phyloP scores from a whole-genome alignment of 306 rosid genomes.

The Lathyrus tuberosus region DNA sequence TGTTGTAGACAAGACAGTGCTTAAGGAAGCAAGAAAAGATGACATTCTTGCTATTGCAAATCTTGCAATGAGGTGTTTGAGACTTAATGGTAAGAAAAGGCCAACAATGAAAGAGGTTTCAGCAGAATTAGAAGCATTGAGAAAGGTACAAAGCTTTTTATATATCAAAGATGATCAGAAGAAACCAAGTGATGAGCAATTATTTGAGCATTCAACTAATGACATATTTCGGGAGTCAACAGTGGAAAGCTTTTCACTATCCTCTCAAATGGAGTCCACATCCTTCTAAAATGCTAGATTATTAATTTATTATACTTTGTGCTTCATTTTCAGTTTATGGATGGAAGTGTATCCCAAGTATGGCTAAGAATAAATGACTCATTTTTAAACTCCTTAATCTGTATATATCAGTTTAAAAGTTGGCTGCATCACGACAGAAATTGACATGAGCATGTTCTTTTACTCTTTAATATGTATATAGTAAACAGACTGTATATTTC shows the following conservation, averaged over 20 bases:
- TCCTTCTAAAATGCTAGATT: conserved; percentile 21
- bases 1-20: too few relatives aligned
- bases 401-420: too few relatives aligned
- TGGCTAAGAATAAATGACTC: too few relatives aligned
- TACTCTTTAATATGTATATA: too few relatives aligned
- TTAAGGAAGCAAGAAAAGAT: too few relatives aligned
- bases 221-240: background rate
- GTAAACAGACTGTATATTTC: too few relatives aligned
- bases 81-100: conserved; percentile 48
- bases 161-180: conserved; percentile 25
- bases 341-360: too few relatives aligned
- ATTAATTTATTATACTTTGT: background rate
- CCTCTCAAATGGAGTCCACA: conserved; percentile 37
- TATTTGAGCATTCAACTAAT: background rate
- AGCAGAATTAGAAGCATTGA: conserved; percentile 45
- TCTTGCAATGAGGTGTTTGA: conserved; percentile 51
- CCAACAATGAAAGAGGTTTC: conserved; percentile 55
- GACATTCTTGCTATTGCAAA: conserved; percentile 25
- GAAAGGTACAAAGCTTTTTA: conserved; percentile 33
- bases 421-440: too few relatives aligned
- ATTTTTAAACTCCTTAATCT: too few relatives aligned
- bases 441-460: too few relatives aligned
- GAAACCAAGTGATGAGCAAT: background rate
- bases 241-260: conserved; percentile 37
- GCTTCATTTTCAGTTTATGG: too few relatives aligned